phyloP scores from a whole-genome alignment of 805 yeast genomes.

The Pichia cabralensis region DNA sequence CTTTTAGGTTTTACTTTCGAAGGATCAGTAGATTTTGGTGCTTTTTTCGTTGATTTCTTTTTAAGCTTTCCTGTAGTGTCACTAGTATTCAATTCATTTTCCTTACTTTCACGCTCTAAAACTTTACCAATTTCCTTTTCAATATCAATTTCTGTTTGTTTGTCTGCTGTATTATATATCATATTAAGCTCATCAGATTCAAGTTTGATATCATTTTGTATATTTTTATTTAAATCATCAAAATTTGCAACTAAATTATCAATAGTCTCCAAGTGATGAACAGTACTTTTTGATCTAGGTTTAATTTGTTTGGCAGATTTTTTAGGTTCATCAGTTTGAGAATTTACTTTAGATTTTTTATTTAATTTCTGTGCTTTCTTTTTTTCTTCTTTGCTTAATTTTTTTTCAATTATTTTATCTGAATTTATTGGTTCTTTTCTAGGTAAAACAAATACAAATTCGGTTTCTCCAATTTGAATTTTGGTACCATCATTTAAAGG shows the following conservation, averaged over 20 bases:
- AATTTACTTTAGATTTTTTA: slow-evolving; percentile 2
- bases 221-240: slow-evolving; percentile 6
- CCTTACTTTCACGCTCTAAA: slow-evolving; percentile 14
- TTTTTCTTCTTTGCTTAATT: background rate
- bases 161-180: slow-evolving; percentile 2
- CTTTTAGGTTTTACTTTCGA: slow-evolving; percentile 29
- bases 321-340: background rate
- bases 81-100: background rate
- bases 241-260: slow-evolving; percentile 9
- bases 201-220: slow-evolving; percentile 2
- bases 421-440: background rate
- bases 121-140: slow-evolving; percentile 14
- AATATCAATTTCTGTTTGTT: slow-evolving; percentile 8
- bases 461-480: slow-evolving; percentile 88
- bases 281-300: background rate
- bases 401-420: slow-evolving; percentile 1
- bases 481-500: slow-evolving; percentile 74
- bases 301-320: background rate
- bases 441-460: slow-evolving; percentile 82
- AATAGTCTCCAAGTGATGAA: slow-evolving; percentile 3
- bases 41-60: slow-evolving; percentile 1
- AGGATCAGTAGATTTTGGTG: background rate
- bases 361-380: background rate
- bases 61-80: background rate
- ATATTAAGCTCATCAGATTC: slow-evolving; percentile 1